Percentiles rank a stretch among this genome's conserved stretches.
Conservation (phyloP, 164 flowering plant species). For the Stephania cephalantha region DNA sequence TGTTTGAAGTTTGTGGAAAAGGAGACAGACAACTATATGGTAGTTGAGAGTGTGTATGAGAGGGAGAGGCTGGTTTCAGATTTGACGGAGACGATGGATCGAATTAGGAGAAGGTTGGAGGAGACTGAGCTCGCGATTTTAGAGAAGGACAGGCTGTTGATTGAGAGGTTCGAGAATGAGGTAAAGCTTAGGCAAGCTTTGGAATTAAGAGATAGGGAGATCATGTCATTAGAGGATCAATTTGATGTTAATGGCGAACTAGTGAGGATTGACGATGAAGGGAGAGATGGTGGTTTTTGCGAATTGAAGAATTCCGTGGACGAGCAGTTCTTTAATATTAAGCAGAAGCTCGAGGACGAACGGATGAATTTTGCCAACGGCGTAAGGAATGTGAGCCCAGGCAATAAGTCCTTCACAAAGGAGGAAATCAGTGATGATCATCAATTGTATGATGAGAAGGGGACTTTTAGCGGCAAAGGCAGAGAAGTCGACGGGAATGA, state of each 20-base stretch:
- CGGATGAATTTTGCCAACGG: slow-evolving; percentile 19
- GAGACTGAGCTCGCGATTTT: slow-evolving; percentile 46
- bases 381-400: slow-evolving; percentile 15
- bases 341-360: slow-evolving; percentile 43
- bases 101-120: slow-evolving; percentile 50
- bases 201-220: slow-evolving; percentile 49
- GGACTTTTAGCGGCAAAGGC: neutral
- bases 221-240: slow-evolving; percentile 24
- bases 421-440: slow-evolving; percentile 14
- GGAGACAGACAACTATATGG: slow-evolving; percentile 33
- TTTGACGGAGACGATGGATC: slow-evolving; percentile 45
- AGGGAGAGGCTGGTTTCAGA: slow-evolving; percentile 43
- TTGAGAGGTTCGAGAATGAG: slow-evolving; percentile 43
- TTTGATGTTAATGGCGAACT: slow-evolving; percentile 18
- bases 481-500: neutral
- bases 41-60: slow-evolving; percentile 29
- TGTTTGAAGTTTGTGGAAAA: slow-evolving; percentile 56
- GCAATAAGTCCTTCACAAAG: neutral
- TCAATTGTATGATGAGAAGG: slow-evolving; percentile 15
- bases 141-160: slow-evolving; percentile 51
- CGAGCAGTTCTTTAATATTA: slow-evolving; percentile 49
- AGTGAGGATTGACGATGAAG: slow-evolving; percentile 27
- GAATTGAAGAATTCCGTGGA: slow-evolving; percentile 51
- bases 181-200: slow-evolving; percentile 46
- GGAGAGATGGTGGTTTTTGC: slow-evolving; percentile 32